phyloP scores from a whole-genome alignment of 306 rosid genomes.

The Herpetospermum pedunculosum region DNA sequence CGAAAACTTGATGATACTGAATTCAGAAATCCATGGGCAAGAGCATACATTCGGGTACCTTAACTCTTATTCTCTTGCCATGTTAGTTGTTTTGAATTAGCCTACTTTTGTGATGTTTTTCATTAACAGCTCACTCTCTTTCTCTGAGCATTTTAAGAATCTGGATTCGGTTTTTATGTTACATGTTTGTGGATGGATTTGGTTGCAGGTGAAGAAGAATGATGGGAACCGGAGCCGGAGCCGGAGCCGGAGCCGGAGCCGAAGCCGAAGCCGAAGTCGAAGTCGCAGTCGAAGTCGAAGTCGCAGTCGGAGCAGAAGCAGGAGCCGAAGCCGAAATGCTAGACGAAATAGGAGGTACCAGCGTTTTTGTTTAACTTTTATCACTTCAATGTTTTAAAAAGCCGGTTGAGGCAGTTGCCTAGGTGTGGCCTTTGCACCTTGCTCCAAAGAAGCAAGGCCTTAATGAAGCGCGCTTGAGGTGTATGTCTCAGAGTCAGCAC shows the following conservation, averaged over 20 bases:
- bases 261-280: slow-evolving; percentile 55
- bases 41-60: slow-evolving; percentile 75
- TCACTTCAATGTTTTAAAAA: too few relatives aligned
- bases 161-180: background rate
- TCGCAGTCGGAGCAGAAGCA: slow-evolving; percentile 56
- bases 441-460: too few relatives aligned
- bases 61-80: background rate
- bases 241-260: slow-evolving; percentile 60
- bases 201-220: slow-evolving; percentile 59
- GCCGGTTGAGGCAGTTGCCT: too few relatives aligned
- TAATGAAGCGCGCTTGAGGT: too few relatives aligned
- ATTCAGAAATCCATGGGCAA: slow-evolving; percentile 96
- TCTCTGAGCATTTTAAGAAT: background rate
- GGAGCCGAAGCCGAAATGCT: slow-evolving; percentile 60
- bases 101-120: background rate
- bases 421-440: too few relatives aligned
- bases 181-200: background rate
- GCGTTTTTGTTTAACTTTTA: background rate
- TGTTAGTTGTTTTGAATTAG: background rate
- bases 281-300: slow-evolving; percentile 60
- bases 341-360: slow-evolving; percentile 56
- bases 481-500: too few relatives aligned
- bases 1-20: slow-evolving; percentile 92
- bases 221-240: slow-evolving; percentile 72
- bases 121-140: background rate